These are phyloP conservation scores for Carex myosuroides DNA, from an alignment of 176 grass and related monocot genomes.

Conservation along the genomic window DNA sequence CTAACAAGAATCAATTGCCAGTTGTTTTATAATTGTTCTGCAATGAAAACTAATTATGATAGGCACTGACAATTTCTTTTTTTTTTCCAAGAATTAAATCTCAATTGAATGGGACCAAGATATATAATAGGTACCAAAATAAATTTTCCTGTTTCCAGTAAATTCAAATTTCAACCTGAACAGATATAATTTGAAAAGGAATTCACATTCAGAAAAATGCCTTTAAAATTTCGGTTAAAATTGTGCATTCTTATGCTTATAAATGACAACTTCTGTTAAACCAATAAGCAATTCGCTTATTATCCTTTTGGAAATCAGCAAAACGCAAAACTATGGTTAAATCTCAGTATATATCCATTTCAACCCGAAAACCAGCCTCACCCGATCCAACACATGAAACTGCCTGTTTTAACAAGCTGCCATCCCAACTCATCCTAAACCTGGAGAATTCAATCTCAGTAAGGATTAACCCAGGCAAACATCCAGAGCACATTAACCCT, in stretches of 20 bases:
- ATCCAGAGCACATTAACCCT: background rate
- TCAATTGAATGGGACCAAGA: background rate
- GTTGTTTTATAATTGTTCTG: background rate
- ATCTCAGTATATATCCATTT: slow-evolving; percentile 7
- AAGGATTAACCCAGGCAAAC: background rate
- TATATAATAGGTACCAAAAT: background rate
- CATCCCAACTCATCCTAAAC: background rate
- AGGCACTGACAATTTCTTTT: background rate
- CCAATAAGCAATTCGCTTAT: slow-evolving; percentile 9
- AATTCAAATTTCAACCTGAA: background rate
- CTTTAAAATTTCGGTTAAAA: background rate
- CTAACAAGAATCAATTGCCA: background rate
- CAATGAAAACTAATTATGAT: background rate
- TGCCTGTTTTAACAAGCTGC: background rate
- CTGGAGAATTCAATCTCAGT: background rate
- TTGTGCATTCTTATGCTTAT: background rate
- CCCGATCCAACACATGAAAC: slow-evolving; percentile 1
- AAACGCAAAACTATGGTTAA: background rate
- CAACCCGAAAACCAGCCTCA: background rate
- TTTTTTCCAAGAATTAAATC: background rate
- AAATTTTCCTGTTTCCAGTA: background rate
- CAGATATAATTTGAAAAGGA: no score
- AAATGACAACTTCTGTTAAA: background rate
- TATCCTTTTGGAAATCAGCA: background rate
- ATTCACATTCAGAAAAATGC: background rate